Evolutionary conservation across 495 filamentous ascomycete genomes (phyloP).

Genomic region (Penicillium nucicola): DNA sequence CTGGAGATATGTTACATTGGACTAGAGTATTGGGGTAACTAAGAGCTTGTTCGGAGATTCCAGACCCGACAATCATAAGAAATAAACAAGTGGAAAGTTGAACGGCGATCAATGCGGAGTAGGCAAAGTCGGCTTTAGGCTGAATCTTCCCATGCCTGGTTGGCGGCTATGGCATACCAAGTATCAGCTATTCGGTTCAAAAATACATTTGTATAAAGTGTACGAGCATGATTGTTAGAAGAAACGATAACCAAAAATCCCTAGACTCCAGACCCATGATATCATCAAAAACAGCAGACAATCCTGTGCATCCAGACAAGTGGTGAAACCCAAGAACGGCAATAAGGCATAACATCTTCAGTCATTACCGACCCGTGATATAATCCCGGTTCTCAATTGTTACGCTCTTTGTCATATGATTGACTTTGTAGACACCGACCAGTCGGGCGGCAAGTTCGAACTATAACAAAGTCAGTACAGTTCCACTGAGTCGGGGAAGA

Average conservation of each 20-base stretch:
- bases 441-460: constrained; percentile 93
- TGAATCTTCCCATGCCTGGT: too few relatives aligned
- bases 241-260: constrained; percentile 15
- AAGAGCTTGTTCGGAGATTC: neutral
- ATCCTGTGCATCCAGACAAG: constrained; percentile 17
- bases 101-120: constrained; percentile 6
- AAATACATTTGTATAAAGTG: neutral
- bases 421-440: constrained; percentile 98
- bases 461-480: constrained; percentile 23
- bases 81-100: constrained; percentile 1
- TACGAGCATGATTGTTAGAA: constrained; percentile 1
- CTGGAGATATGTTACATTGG: constrained; percentile 7
- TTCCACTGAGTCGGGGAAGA: neutral
- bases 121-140: too few relatives aligned
- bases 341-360: constrained; percentile 9
- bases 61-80: constrained; percentile 1
- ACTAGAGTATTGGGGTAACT: neutral
- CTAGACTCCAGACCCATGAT: constrained; percentile 26
- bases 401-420: constrained; percentile 98
- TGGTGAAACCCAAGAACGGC: constrained; percentile 12
- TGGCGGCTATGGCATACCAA: too few relatives aligned
- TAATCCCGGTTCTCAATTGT: constrained; percentile 93
- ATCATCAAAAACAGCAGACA: constrained; percentile 25
- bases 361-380: constrained; percentile 48
- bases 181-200: neutral